Percentiles rank a stretch among this genome's conserved stretches.
These are phyloP conservation scores for Citrus unshiu DNA, from an alignment of 345 rosid genomes.

Conservation along the genomic window DNA sequence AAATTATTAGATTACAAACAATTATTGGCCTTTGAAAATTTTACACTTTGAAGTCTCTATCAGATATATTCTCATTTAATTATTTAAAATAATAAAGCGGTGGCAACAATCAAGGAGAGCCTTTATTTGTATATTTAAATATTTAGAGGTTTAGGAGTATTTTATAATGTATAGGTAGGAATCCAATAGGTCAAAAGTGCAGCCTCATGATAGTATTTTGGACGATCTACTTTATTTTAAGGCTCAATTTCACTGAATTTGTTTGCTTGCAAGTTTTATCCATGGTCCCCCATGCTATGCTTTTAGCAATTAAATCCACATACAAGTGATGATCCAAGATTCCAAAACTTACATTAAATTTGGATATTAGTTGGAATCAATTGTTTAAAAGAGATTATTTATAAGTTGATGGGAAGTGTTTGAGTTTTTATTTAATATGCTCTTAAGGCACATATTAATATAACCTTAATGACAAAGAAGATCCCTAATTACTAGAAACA, in stretches of 20 bases:
- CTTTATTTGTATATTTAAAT: slow-evolving; percentile 1
- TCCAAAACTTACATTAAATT: background rate
- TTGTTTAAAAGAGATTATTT: background rate
- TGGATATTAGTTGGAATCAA: background rate
- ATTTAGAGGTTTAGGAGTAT: background rate
- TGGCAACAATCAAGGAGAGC: slow-evolving; percentile 18
- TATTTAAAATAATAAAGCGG: background rate
- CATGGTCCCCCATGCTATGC: background rate
- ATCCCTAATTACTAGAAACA: too few relatives aligned
- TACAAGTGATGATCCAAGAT: background rate
- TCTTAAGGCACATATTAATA: too few relatives aligned
- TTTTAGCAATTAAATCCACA: background rate
- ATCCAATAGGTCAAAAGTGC: slow-evolving; percentile 38
- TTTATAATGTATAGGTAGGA: background rate
- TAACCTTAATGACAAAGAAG: too few relatives aligned
- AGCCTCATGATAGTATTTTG: slow-evolving; percentile 10
- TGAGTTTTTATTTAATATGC: too few relatives aligned
- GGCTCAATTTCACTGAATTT: background rate
- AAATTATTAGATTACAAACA: slow-evolving; percentile 12
- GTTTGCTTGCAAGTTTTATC: background rate
- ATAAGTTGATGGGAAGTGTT: too few relatives aligned
- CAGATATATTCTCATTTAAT: slow-evolving; percentile 6
- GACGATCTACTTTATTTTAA: slow-evolving; percentile 11
- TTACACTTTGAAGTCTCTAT: slow-evolving; percentile 10
- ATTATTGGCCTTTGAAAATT: slow-evolving; percentile 1